Conservation (phyloP, 2,329 filamentous ascomycete species). For the Botrytis porri region DNA sequence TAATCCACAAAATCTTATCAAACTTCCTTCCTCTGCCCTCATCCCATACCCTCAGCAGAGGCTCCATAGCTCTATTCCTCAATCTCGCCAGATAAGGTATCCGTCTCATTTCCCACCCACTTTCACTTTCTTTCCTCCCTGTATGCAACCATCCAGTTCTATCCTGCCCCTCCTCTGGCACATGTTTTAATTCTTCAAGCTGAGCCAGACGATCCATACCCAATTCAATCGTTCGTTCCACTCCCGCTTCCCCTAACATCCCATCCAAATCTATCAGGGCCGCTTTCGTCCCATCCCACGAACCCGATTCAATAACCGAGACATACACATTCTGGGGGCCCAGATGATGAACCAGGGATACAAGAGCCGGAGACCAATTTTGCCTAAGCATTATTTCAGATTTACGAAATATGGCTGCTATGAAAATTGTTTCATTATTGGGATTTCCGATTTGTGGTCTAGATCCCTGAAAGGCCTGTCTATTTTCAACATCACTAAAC, state of each 20-base stretch:
- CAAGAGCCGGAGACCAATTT: slow-evolving; percentile 61
- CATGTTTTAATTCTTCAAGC: slow-evolving; percentile 19
- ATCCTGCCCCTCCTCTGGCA: slow-evolving; percentile 24
- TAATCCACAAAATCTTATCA: slow-evolving; percentile 58
- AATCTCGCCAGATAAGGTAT: slow-evolving; percentile 66
- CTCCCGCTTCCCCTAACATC: slow-evolving; percentile 50
- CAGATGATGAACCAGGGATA: slow-evolving; percentile 54
- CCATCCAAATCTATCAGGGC: slow-evolving; percentile 56
- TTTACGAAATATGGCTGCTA: slow-evolving; percentile 69
- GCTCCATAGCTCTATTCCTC: slow-evolving; percentile 59
- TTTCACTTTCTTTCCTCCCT: slow-evolving; percentile 48
- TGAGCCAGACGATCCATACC: slow-evolving; percentile 26
- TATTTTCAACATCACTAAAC: neutral
- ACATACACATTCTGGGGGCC: slow-evolving; percentile 66
- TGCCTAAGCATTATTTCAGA: slow-evolving; percentile 56
- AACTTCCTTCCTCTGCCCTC: slow-evolving; percentile 41
- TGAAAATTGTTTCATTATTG: slow-evolving; percentile 50
- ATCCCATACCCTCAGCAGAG: slow-evolving; percentile 7
- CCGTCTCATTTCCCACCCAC: slow-evolving; percentile 44
- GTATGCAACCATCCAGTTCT: slow-evolving; percentile 60
- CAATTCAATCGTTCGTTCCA: slow-evolving; percentile 38
- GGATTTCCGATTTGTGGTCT: slow-evolving; percentile 11
- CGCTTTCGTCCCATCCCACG: slow-evolving; percentile 65
- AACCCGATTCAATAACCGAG: slow-evolving; percentile 66
- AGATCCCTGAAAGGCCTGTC: neutral